phyloP scores from a whole-genome alignment of 257 asterid genomes.

The Solanum megistacrolobum region DNA sequence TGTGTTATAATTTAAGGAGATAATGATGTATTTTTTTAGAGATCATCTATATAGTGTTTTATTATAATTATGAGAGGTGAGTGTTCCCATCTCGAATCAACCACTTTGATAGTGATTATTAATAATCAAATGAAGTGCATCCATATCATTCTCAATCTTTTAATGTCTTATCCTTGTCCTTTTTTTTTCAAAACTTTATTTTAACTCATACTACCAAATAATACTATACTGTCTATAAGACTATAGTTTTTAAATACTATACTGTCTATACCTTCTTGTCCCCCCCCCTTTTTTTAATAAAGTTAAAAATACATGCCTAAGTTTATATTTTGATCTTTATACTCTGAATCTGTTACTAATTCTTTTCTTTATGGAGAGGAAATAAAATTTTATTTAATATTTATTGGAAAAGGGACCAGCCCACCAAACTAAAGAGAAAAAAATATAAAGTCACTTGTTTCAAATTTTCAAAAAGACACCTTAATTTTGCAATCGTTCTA shows the following conservation, averaged over 20 bases:
- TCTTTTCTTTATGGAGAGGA: not conserved
- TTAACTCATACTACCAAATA: not conserved
- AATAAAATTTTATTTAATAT: not conserved
- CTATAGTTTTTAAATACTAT: not conserved
- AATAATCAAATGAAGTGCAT: constrained; percentile 10
- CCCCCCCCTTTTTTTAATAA: not conserved
- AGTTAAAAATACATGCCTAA: not conserved
- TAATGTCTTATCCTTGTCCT: not conserved
- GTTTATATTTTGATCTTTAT: not conserved
- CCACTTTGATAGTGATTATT: constrained; percentile 8
- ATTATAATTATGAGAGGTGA: not conserved
- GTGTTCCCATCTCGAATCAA: not conserved
- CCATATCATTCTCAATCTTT: not conserved
- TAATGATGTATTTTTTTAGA: no score
- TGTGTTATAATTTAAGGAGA: no score
- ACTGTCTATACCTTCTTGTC: no score
- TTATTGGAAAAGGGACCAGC: not conserved
- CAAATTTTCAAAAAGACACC: no score
- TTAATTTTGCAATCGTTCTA: no score
- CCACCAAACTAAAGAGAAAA: not conserved
- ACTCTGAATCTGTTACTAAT: not conserved
- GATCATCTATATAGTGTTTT: no score
- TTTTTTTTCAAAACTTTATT: not conserved
- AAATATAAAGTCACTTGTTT: no score
- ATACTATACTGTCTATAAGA: not conserved